Evolutionary conservation across 2,329 filamentous ascomycete species (phyloP).

Genomic region (Beauveria scarabaeidicola): DNA sequence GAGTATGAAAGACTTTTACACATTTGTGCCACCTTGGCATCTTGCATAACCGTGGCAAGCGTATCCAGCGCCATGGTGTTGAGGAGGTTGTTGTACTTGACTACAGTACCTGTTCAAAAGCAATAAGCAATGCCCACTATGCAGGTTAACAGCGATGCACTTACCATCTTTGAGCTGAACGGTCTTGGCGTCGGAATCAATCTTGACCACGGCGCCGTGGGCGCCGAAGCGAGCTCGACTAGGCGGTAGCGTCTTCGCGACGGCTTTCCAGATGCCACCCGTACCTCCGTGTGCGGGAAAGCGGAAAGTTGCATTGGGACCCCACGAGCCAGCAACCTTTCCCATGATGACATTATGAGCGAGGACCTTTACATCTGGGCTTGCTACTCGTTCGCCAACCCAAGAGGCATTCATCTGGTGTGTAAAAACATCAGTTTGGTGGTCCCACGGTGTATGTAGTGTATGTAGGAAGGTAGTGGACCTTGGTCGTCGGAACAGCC

Average conservation of each 20-base stretch:
- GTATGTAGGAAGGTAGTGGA: constrained; percentile 23
- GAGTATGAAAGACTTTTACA: constrained; percentile 95
- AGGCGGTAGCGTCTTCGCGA: constrained; percentile 75
- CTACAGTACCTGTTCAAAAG: constrained; percentile 44
- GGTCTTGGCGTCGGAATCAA: constrained; percentile 69
- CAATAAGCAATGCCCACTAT: neutral
- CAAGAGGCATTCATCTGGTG: constrained; percentile 88
- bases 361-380: constrained; percentile 79
- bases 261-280: constrained; percentile 90
- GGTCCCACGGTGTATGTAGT: neutral
- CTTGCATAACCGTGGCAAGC: constrained; percentile 72
- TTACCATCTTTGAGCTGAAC: constrained; percentile 67
- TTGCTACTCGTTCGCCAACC: constrained; percentile 90
- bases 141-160: neutral
- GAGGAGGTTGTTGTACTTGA: constrained; percentile 78
- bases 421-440: too few relatives aligned
- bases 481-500: constrained; percentile 88
- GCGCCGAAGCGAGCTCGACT: constrained; percentile 78
- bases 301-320: constrained; percentile 86
- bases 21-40: constrained; percentile 71
- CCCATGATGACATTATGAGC: constrained; percentile 81
- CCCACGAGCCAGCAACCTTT: constrained; percentile 88
- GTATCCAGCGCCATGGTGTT: constrained; percentile 86
- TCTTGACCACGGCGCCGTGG: constrained; percentile 65
- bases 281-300: constrained; percentile 87